A percentile compares a stretch with the other conserved stretches of the same genome.
Evolutionary conservation across 2,329 filamentous ascomycete genomes (phyloP).

Genomic region (Tolypocladium nubicola): DNA sequence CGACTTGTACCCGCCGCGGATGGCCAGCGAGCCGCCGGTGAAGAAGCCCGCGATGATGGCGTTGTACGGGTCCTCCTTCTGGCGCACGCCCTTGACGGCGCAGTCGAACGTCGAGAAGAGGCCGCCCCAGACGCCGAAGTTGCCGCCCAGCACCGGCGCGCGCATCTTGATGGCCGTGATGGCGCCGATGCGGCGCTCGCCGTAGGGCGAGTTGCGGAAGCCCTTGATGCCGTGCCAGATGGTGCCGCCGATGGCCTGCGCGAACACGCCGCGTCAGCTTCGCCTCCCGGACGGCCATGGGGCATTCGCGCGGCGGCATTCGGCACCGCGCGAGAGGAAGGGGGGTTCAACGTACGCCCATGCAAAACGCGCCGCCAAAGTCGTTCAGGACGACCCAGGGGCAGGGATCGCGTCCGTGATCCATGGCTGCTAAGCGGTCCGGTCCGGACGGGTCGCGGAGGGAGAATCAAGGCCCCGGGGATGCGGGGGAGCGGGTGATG

Average conservation of each 20-base stretch:
- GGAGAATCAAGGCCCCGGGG: background rate
- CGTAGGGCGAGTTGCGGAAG: conserved; percentile 79
- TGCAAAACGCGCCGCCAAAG: conserved; percentile 92
- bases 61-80: conserved; percentile 98
- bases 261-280: background rate
- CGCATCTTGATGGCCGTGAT: conserved; percentile 96
- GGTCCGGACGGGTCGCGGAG: background rate
- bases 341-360: conserved; percentile 69
- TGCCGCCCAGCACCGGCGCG: conserved; percentile 89
- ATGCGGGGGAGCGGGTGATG: background rate
- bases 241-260: conserved; percentile 62
- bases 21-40: conserved; percentile 82
- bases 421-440: conserved; percentile 43
- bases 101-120: conserved; percentile 95
- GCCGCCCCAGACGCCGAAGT: conserved; percentile 97
- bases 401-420: conserved; percentile 94
- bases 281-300: too few species aligned
- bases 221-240: conserved; percentile 98
- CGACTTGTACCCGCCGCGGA: conserved; percentile 84
- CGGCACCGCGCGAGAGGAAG: background rate
- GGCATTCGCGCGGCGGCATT: too few species aligned
- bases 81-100: conserved; percentile 82
- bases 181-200: conserved; percentile 89
- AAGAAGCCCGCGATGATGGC: conserved; percentile 97
- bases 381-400: conserved; percentile 95